phyloP scores from a whole-genome alignment of 2,329 filamentous ascomycete genomes.

The Trichothecium roseum region DNA sequence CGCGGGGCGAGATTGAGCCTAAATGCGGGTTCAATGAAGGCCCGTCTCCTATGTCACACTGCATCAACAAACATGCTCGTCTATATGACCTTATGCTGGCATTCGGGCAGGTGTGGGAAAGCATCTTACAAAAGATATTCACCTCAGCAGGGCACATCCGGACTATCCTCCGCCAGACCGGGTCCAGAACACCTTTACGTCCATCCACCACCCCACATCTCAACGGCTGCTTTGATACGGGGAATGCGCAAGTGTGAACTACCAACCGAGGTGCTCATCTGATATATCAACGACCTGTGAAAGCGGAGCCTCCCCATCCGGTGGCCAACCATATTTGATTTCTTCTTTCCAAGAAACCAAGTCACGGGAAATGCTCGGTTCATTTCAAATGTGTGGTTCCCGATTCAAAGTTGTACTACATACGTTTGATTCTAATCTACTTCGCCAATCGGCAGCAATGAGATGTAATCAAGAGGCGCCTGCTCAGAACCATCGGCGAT shows the following conservation, averaged over 20 bases:
- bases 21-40: constrained; percentile 8
- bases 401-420: no score
- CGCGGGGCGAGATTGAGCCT: constrained; percentile 10
- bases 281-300: constrained; percentile 8
- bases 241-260: constrained; percentile 25
- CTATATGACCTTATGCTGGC: no score
- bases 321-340: no score
- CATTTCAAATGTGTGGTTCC: no score
- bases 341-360: no score
- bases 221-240: constrained; percentile 25
- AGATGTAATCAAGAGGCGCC: constrained; percentile 58
- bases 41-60: no score
- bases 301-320: background rate
- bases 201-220: constrained; percentile 28
- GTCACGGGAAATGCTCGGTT: no score
- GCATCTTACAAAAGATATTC: constrained; percentile 7
- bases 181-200: constrained; percentile 32
- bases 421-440: constrained; percentile 35
- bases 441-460: constrained; percentile 46
- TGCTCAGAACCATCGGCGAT: constrained; percentile 48
- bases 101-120: no score
- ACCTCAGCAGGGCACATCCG: constrained; percentile 3
- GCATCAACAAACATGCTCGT: no score
- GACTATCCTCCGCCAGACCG: constrained; percentile 16
- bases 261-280: constrained; percentile 20